Evolutionary conservation across 768 basidiomycete genomes (phyloP).

Genomic region (Daedaleopsis sinensis): DNA sequence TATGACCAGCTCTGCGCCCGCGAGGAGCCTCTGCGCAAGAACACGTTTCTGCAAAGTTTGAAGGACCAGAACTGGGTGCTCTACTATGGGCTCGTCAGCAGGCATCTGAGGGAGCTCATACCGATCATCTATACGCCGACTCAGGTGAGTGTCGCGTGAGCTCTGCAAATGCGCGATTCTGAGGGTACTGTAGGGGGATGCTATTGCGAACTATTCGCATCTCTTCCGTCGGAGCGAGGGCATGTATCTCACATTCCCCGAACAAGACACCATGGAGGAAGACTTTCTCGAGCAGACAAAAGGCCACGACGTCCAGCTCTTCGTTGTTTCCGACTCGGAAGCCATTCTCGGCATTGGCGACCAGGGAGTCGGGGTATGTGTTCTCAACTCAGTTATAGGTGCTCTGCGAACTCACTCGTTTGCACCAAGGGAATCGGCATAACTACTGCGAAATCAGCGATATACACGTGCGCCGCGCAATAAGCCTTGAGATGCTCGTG

Average conservation of each 20-base stretch:
- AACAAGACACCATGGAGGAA: slow-evolving; percentile 72
- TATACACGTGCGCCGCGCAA: slow-evolving; percentile 57
- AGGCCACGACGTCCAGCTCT: slow-evolving; percentile 67
- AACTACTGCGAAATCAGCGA: slow-evolving; percentile 74
- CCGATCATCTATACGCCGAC: slow-evolving; percentile 85
- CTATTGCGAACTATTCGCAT: slow-evolving; percentile 83
- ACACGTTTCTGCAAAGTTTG: slow-evolving; percentile 74
- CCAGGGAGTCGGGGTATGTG: slow-evolving; percentile 68
- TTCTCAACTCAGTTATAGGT: too few species aligned
- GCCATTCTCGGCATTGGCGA: slow-evolving; percentile 82
- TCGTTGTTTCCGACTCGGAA: slow-evolving; percentile 85
- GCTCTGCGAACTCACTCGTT: background rate
- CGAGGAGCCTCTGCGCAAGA: slow-evolving; percentile 55
- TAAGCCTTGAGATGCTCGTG: slow-evolving; percentile 18
- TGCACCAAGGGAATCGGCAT: slow-evolving; percentile 51
- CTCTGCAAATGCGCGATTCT: background rate
- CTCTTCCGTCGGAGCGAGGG: slow-evolving; percentile 82
- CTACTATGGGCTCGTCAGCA: slow-evolving; percentile 63
- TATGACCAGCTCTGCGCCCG: slow-evolving; percentile 58
- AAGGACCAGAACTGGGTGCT: slow-evolving; percentile 84
- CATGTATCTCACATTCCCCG: slow-evolving; percentile 64
- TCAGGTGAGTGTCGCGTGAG: slow-evolving; percentile 47
- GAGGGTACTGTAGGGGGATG: slow-evolving; percentile 58
- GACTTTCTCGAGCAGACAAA: slow-evolving; percentile 71
- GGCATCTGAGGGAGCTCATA: slow-evolving; percentile 51